Evolutionary conservation across 495 filamentous ascomycete genomes (phyloP).

Genomic region (Entonaema liquescens): DNA sequence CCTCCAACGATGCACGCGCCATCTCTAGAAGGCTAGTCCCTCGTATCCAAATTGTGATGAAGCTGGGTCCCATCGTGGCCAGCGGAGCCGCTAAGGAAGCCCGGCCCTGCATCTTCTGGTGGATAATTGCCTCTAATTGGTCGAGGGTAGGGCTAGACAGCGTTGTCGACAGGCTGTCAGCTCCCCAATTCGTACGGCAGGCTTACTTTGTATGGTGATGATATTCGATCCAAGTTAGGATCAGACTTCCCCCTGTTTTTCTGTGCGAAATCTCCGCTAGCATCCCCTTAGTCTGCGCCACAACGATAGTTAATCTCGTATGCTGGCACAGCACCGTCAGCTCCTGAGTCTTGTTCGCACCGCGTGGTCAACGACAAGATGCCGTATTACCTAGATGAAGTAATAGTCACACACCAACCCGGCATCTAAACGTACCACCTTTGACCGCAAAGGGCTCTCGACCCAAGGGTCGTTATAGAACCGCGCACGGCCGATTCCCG

Average conservation of each 20-base stretch:
- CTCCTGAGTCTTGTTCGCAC: constrained; percentile 21
- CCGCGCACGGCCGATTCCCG: constrained; percentile 25
- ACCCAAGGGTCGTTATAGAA: constrained; percentile 19
- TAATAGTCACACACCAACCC: constrained; percentile 28
- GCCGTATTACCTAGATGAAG: constrained; percentile 31
- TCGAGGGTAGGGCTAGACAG: constrained; percentile 11
- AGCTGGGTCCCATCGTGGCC: constrained; percentile 23
- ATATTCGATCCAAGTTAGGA: constrained; percentile 26
- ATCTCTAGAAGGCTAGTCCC: constrained; percentile 16
- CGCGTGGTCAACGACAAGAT: constrained; percentile 23
- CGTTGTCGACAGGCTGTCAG: constrained; percentile 16
- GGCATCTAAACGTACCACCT: constrained; percentile 22
- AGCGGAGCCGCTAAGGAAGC: constrained; percentile 37
- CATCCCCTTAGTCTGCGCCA: constrained; percentile 25
- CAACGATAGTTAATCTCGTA: constrained; percentile 39
- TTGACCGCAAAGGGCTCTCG: constrained; percentile 2
- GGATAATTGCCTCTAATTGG: constrained; percentile 18
- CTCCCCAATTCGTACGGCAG: constrained; percentile 33
- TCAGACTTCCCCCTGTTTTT: constrained; percentile 29
- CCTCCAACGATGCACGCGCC: neutral
- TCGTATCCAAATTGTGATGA: constrained; percentile 30
- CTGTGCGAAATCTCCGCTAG: constrained; percentile 24
- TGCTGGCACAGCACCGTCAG: constrained; percentile 25
- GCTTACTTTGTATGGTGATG: constrained; percentile 23
- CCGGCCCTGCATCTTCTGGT: constrained; percentile 19